Percentiles rank a stretch among this genome's conserved stretches.
These are phyloP conservation scores for Coffea eugenioides DNA, from an alignment of 257 asterid genomes.

Conservation along the genomic window DNA sequence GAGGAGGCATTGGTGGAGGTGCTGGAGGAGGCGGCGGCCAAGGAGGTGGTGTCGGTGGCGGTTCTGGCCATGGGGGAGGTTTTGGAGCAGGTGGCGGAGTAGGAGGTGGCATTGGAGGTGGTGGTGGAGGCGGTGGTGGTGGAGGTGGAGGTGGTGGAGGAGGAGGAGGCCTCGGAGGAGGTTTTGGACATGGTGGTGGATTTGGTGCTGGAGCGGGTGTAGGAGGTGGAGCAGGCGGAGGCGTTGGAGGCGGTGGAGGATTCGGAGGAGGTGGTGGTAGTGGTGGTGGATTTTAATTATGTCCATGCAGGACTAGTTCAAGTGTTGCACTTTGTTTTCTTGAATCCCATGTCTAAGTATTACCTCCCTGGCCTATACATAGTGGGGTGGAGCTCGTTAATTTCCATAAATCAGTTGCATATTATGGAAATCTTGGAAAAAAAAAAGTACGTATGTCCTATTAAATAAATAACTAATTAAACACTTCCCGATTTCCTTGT, in stretches of 20 bases:
- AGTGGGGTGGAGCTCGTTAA: background rate
- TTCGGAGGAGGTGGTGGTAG: background rate
- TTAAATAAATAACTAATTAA: too few relatives aligned
- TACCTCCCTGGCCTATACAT: background rate
- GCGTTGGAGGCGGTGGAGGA: background rate
- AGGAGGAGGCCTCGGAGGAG: slow-evolving; percentile 4
- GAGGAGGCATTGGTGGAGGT: too few relatives aligned
- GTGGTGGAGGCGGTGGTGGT: too few relatives aligned
- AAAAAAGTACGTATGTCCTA: too few relatives aligned
- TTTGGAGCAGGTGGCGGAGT: background rate
- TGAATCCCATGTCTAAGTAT: background rate
- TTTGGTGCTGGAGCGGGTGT: background rate
- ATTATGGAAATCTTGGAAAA: background rate
- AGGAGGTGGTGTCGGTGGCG: background rate
- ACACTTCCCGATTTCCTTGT: too few relatives aligned
- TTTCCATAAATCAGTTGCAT: background rate
- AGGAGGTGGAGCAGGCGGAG: slow-evolving; percentile 6
- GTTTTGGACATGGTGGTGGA: background rate
- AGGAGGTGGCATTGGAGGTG: background rate
- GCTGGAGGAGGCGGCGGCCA: too few relatives aligned
- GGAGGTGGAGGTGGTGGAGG: background rate
- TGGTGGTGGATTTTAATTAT: background rate
- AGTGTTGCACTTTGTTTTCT: background rate
- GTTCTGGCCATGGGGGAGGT: background rate
- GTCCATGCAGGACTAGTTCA: background rate